Base-by-base conservation (phyloP, 306 rosid genomes). In the Acmispon strigosus region DNA sequence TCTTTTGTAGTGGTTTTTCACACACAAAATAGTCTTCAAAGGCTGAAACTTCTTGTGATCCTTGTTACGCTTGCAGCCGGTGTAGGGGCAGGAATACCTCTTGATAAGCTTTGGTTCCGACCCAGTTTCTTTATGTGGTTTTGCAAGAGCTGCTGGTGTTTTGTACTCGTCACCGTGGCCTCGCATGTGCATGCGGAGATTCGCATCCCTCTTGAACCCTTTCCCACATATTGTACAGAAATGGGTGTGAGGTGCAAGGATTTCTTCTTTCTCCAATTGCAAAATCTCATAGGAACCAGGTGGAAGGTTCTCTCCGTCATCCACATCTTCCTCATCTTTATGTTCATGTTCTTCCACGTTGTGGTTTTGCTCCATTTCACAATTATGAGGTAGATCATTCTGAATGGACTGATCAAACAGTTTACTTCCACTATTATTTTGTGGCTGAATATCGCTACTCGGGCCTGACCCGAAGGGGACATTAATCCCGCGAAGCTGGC, bases 151-250 rank as follows among this genome's bases (percentile, higher is more conserved):
- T n/a, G 92, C 99, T 3, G 99, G 60, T 12, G 99, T 95, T 85
- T 95, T 95, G 71, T 95, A 95, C 84, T 95, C 92, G 3, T 95
- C 97, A 6, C 99, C 99, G 11, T 95, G 99, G 44, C 99, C 99
- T 53, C 99, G 83, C 99, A 95, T 95, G 88, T 95, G 99, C 99
- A 95, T 95, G 45, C 97, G 84, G 59, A 95, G 82, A 79, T 95
- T 95, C 2, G 99, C 99, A 44, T 95, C 99, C 75, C 99, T 86
- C 81, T 95, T 95, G 96, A 95, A 95, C 53, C 99, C 99, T 76
- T 95, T 95, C 67, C 99, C 99, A 9, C 99, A 95, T 67, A 95
- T 91, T 6, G 96, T 84, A 70, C 99, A 95, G 84, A 95, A 95
- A 75, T 95, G 99, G 6, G 99, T 91, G 63, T 89, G 99, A 37